These are phyloP conservation scores for Neofusicoccum cordaticola DNA, from an alignment of 2,329 filamentous ascomycete species.

Conservation along the genomic window DNA sequence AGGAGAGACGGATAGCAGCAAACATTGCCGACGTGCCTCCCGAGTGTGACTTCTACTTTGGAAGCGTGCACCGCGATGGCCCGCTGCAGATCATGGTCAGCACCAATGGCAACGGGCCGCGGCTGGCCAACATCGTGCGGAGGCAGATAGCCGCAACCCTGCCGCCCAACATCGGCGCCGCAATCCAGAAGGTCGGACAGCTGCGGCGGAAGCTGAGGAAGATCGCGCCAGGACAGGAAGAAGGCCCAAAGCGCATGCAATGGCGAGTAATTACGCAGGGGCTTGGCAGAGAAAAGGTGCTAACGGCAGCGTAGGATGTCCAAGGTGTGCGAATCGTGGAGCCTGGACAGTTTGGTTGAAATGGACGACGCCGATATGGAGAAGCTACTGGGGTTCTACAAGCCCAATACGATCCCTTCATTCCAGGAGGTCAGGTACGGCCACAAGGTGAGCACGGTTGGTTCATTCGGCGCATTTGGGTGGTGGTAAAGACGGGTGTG, in stretches of 20 bases:
- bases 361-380: conserved; percentile 83
- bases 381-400: conserved; percentile 73
- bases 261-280: conserved; percentile 55
- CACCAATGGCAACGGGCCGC: conserved; percentile 94
- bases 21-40: conserved; percentile 97
- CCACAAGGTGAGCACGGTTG: conserved; percentile 36
- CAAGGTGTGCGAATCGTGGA: conserved; percentile 83
- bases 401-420: conserved; percentile 42
- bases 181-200: conserved; percentile 79
- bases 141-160: conserved; percentile 74
- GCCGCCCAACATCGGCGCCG: conserved; percentile 76
- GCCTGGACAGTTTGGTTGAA: conserved; percentile 76
- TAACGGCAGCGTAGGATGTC: conserved; percentile 68
- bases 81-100: conserved; percentile 98
- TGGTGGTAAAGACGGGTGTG: conserved; percentile 24
- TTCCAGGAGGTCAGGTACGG: conserved; percentile 42
- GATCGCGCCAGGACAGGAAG: conserved; percentile 67
- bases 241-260: conserved; percentile 84
- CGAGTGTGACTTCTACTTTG: conserved; percentile 99
- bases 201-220: conserved; percentile 76
- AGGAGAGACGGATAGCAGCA: conserved; percentile 75
- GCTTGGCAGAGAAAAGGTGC: background rate
- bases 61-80: conserved; percentile 89
- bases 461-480: conserved; percentile 49
- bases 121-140: conserved; percentile 82